Base-by-base conservation (phyloP, 495 filamentous ascomycete species). In the Acidiella bohemica region DNA sequence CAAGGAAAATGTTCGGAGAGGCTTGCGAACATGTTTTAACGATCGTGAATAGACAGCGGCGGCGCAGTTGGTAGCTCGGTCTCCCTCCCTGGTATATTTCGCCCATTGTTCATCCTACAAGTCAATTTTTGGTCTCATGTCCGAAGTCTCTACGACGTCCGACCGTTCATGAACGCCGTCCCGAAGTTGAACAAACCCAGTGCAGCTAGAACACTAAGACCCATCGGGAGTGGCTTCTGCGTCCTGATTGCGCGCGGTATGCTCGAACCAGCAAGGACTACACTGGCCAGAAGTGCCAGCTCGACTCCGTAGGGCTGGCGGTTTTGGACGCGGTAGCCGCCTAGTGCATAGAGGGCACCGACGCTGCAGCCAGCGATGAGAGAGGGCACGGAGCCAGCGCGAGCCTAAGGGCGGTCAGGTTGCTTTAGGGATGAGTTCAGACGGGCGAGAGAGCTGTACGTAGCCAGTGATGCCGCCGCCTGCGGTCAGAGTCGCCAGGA, bases 381-480 rank as follows among this genome's bases (percentile, higher is more conserved):
- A 12, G 85, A 93, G 27, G 88, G 88, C 44, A 87, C 57, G 18
- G 86, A 94, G 42, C 82, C 76, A 0, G 85, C 90, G 54, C 77
- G 78, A 20, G n/a, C n/a, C n/a, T n/a, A n/a, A n/a, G n/a, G n/a
- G n/a, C n/a, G n/a, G n/a, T n/a, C n/a, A n/a, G n/a, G n/a, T n/a
- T n/a, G n/a, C n/a, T n/a, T n/a, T n/a, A n/a, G n/a, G n/a, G n/a
- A n/a, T n/a, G n/a, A n/a, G n/a, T n/a, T n/a, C n/a, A n/a, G n/a
- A n/a, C n/a, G n/a, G n/a, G n/a, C n/a, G n/a, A n/a, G n/a, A n/a
- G n/a, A n/a, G n/a, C n/a, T n/a, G n/a, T n/a, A 68, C 64, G 60
- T 80, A 97, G 54, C 90, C 90, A 51, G 81, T 80, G 38, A 77
- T 76, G 44, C 90, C 90, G 49, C 90, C 90, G 30, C 79, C 66